Percentiles rank a stretch among this genome's conserved stretches.
These are phyloP conservation scores for Fusarium napiforme DNA, from an alignment of 2,329 filamentous ascomycete species.

Conservation along the genomic window DNA sequence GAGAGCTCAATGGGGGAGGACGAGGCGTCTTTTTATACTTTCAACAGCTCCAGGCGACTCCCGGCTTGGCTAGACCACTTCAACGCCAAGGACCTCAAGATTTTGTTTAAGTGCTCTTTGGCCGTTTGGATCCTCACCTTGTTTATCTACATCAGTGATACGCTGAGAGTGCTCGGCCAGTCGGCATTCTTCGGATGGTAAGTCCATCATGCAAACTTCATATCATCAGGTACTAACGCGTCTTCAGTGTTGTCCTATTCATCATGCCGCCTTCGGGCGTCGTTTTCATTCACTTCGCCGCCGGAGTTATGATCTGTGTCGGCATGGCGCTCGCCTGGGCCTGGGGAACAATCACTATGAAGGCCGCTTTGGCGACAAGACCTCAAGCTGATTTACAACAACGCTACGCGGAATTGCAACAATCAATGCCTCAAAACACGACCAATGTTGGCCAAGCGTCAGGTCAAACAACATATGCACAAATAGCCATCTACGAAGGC, in stretches of 20 bases:
- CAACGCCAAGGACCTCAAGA: constrained; percentile 38
- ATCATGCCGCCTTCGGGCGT: constrained; percentile 38
- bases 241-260: constrained; percentile 29
- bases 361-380: constrained; percentile 32
- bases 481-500: constrained; percentile 26
- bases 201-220: neutral
- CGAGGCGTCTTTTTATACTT: constrained; percentile 6
- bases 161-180: constrained; percentile 27
- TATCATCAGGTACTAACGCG: neutral
- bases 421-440: constrained; percentile 27
- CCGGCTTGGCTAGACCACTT: constrained; percentile 38
- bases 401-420: constrained; percentile 13
- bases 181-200: constrained; percentile 22
- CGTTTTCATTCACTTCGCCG: constrained; percentile 35
- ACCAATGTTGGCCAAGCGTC: constrained; percentile 26
- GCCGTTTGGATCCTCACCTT: constrained; percentile 39
- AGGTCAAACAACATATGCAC: constrained; percentile 12
- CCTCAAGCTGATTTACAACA: constrained; percentile 23
- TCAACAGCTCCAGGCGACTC: constrained; percentile 10
- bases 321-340: constrained; percentile 29
- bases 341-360: constrained; percentile 35
- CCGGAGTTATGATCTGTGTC: constrained; percentile 23
- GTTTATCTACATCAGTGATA: constrained; percentile 34
- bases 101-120: constrained; percentile 34
- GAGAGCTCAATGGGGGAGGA: neutral